These are phyloP conservation scores for Verticillium klebahnii DNA, from an alignment of 2,329 filamentous ascomycete species.

Conservation along the genomic window DNA sequence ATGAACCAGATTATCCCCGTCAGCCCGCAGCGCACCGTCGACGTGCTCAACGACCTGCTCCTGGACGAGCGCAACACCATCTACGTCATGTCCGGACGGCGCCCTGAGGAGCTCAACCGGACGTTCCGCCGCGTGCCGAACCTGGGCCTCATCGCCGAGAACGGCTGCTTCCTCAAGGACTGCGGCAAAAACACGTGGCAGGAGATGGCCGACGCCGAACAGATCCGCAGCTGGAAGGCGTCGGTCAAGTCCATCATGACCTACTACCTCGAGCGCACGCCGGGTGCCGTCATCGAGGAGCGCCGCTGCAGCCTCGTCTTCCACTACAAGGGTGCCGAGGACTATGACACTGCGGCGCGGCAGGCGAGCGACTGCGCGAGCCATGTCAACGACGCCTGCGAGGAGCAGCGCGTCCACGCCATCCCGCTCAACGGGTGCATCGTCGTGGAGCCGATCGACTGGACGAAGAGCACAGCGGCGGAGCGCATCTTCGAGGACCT, in stretches of 20 bases:
- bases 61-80: conserved; percentile 78
- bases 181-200: conserved; percentile 67
- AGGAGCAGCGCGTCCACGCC: conserved; percentile 77
- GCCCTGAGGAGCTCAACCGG: conserved; percentile 81
- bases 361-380: conserved; percentile 87
- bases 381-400: conserved; percentile 92
- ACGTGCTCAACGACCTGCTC: conserved; percentile 76
- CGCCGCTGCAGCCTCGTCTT: conserved; percentile 89
- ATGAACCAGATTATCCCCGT: conserved; percentile 80
- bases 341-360: conserved; percentile 68
- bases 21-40: conserved; percentile 77
- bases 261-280: conserved; percentile 87
- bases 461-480: conserved; percentile 83
- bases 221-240: conserved; percentile 74
- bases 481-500: conserved; percentile 64
- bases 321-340: conserved; percentile 80
- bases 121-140: conserved; percentile 80
- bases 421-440: conserved; percentile 76
- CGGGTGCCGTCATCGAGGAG: conserved; percentile 83
- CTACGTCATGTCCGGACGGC: conserved; percentile 89
- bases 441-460: conserved; percentile 78
- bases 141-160: conserved; percentile 88
- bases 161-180: conserved; percentile 83
- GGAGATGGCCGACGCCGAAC: conserved; percentile 67
- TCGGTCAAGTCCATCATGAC: conserved; percentile 77